These are phyloP conservation scores for Phytomonas serpens DNA, from an alignment of 208 protist genomes.

Conservation along the genomic window DNA sequence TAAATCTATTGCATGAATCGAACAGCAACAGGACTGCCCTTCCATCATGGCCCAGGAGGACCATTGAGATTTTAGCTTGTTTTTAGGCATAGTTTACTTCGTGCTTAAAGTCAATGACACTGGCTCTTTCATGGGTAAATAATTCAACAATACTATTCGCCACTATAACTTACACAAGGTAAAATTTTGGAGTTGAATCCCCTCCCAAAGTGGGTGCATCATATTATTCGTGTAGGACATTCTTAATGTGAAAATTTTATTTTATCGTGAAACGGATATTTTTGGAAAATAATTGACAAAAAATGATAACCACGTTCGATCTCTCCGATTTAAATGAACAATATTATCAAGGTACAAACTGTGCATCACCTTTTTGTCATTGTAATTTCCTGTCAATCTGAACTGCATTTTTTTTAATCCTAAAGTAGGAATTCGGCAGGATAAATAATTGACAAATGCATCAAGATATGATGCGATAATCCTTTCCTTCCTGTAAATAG, in stretches of 20 bases:
- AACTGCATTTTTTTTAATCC: not conserved
- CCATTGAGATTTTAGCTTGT: not conserved
- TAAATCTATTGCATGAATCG: not conserved
- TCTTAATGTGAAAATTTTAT: not conserved
- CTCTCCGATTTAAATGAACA: not conserved
- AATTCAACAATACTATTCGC: not conserved
- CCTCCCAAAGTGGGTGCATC: not conserved
- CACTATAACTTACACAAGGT: not conserved
- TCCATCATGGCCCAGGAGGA: not conserved
- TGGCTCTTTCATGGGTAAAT: not conserved
- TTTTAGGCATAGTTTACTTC: not conserved
- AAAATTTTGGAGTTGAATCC: not conserved
- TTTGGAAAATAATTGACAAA: not conserved
- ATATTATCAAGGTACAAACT: not conserved
- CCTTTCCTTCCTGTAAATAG: not conserved
- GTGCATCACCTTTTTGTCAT: not conserved
- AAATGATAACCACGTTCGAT: not conserved
- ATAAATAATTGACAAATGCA: not conserved
- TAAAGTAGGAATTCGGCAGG: not conserved
- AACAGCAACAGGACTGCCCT: not conserved
- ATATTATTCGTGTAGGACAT: not conserved
- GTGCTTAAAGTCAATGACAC: not conserved
- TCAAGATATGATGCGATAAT: not conserved
- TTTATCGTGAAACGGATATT: not conserved
- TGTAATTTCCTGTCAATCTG: not conserved